A percentile compares a stretch with the other conserved stretches of the same genome.
Evolutionary conservation across 768 basidiomycete genomes (phyloP).

Genomic region (Leucosporidium scottii): DNA sequence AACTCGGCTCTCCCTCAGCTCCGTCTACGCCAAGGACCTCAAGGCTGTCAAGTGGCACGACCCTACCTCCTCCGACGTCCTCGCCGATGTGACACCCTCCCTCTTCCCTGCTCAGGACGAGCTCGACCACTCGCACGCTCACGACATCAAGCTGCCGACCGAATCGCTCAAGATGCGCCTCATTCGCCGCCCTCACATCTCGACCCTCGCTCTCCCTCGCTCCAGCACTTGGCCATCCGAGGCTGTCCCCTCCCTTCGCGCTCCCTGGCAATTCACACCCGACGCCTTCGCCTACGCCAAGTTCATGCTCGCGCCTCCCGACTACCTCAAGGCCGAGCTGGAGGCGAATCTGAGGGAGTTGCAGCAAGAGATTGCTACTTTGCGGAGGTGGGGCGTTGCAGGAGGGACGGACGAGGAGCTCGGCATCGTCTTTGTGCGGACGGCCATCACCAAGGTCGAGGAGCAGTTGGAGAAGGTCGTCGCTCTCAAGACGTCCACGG

Average conservation of each 20-base stretch:
- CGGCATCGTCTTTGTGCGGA: constrained; percentile 69
- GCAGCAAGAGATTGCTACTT: constrained; percentile 57
- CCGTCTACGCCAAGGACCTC: constrained; percentile 78
- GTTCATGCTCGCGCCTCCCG: constrained; percentile 93
- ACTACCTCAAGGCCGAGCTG: constrained; percentile 69
- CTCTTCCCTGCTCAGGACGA: not conserved
- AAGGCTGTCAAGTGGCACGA: constrained; percentile 90
- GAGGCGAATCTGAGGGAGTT: constrained; percentile 66
- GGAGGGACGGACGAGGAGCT: constrained; percentile 54
- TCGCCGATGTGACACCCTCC: constrained; percentile 18
- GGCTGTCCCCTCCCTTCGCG: constrained; percentile 78
- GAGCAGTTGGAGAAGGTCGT: constrained; percentile 70
- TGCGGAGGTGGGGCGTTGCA: constrained; percentile 52
- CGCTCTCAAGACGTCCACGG: constrained; percentile 57
- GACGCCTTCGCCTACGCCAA: constrained; percentile 80
- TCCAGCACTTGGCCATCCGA: constrained; percentile 92
- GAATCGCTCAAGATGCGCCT: constrained; percentile 68
- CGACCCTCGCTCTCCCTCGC: constrained; percentile 86
- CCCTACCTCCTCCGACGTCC: constrained; percentile 41
- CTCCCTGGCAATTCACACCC: constrained; percentile 92
- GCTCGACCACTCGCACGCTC: not conserved
- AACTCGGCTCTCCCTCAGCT: constrained; percentile 38
- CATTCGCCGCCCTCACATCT: constrained; percentile 86
- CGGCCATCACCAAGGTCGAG: constrained; percentile 66
- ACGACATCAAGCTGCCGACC: constrained; percentile 21